Base-by-base conservation (phyloP, 768 basidiomycete genomes). In the Pisolithus sp. region DNA sequence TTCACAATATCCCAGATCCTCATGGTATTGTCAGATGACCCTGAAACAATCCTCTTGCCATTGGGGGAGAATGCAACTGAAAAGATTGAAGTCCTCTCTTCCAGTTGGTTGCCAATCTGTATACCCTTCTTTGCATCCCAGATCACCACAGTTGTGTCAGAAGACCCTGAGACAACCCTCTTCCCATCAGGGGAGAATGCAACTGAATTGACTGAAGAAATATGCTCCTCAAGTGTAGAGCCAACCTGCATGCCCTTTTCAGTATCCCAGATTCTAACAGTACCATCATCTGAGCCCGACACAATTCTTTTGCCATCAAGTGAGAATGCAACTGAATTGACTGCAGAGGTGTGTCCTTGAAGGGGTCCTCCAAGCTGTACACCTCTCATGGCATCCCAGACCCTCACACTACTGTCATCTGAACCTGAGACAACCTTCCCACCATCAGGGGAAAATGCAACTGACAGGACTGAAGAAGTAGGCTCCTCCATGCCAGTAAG, bases 41-140 rank as follows among this genome's bases (percentile, higher is more conserved):
- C 50, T 28, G 52, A 41, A 4, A 31, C 52, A 30, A 53, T 31
- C 18, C 39, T 26, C 24, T 24, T 41, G 2, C 53, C 53, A 38
- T 52, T 43, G 5, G 18, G 43, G 10, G 53, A 54, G 39, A 54
- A 52, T 7, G 53, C 51, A 40, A 52, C 53, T 37, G 51, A 53
- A n/a, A 24, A 46, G n/a, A 55, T 45, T 17, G 3, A 24, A 34
- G 21, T n/a, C 20, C 53, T 45, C 5, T 44, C 44, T 1, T 51
- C n/a, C 18, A 30, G 15, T 13, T n/a, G 26, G 13, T 15, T 31
- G 9, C 28, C 43, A 45, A 45, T 45, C 17, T 45, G 43, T 9
- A 45, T 15, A 17, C 43, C 43, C 26, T 18, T 45, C 24, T 17
- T 45, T 8, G 23, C 15, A 28, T 45, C 43, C 48, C 48, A 48